Percentiles rank a stretch among this genome's conserved stretches.
These are phyloP conservation scores for Komagataella ulmi DNA, from an alignment of 805 yeast species.

Conservation along the genomic window DNA sequence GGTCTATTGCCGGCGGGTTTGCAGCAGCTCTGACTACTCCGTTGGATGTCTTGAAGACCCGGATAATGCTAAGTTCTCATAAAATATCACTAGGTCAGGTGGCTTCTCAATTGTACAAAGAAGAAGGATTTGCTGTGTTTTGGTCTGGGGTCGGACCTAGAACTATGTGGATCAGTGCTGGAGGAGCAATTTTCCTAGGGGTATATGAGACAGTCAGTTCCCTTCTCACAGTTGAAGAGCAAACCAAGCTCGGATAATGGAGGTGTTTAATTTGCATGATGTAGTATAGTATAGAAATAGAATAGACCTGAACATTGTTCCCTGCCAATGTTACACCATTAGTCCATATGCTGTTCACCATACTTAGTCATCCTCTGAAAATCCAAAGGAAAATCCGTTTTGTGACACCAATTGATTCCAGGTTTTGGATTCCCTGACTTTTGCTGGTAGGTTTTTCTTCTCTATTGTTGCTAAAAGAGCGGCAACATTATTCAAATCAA, in stretches of 20 bases:
- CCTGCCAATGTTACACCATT: not conserved
- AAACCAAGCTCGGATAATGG: not conserved
- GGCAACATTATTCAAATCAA: not conserved
- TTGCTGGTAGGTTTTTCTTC: constrained; percentile 9
- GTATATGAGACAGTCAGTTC: constrained; percentile 66
- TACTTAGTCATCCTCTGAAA: constrained; percentile 10
- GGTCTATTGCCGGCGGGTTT: constrained; percentile 69
- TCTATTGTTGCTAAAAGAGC: not conserved
- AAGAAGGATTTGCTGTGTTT: constrained; percentile 67
- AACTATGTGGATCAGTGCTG: constrained; percentile 95
- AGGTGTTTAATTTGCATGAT: not conserved
- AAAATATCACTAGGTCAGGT: constrained; percentile 32
- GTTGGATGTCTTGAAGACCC: constrained; percentile 63
- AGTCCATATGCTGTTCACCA: not conserved
- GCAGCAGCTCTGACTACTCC: constrained; percentile 81
- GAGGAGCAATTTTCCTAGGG: constrained; percentile 96
- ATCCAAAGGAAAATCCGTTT: constrained; percentile 21
- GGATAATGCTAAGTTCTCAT: constrained; percentile 65
- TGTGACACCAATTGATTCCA: constrained; percentile 35
- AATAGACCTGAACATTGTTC: not conserved
- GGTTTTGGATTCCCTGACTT: constrained; percentile 27
- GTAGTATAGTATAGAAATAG: not conserved
- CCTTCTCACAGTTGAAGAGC: not conserved
- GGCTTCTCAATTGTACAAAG: constrained; percentile 38
- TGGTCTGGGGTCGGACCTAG: constrained; percentile 87